Evolutionary conservation across 2,329 filamentous ascomycete genomes (phyloP), one percentile per base, ranked within the genome.

Genomic region (Botrytis cinerea): DNA sequence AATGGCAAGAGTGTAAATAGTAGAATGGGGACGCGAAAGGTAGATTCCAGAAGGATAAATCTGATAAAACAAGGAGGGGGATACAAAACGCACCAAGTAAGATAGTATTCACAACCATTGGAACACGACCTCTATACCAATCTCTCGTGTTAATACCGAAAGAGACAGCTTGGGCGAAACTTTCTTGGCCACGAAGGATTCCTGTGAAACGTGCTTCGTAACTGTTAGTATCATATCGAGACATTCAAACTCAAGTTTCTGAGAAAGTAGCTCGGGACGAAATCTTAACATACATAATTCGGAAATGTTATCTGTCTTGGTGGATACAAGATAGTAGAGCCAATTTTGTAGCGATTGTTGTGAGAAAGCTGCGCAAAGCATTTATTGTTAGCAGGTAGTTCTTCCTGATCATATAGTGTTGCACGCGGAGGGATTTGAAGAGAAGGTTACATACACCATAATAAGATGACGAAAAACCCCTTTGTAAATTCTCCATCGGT

Each of bases 381-480:
- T 28, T 28, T 28, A 22, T 25, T 9, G 14, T 48, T 35, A 48
- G 45, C 8, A 32, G 20, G 1, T 2, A 25, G 18, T 64, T 32
- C n/a, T 32, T 25, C 4, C 16, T 32, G 18, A 22, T 45, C 20
- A 48, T 14, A 22, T n/a, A 25, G 18, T 25, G 14, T 64, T 46
- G 20, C 7, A n/a, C 4, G 16, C 28, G 6, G 22, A 43, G 32
- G 35, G 25, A 16, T n/a, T 28, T 66, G 16, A 43, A 66, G 43
- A 28, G 43, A 22, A 32, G 18, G 10, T 22, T 22, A 70, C 75
- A 68, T 71, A 78, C 83, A 80, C 86, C 85, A 84, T 76, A 93
- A 87, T 4, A 93, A 78, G 80, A 91, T 93, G 22, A 92, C 85
- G 0, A 86, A 88, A 76, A 93, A 93, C 0, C 86, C 89, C 48